phyloP scores from a whole-genome alignment of 768 basidiomycete species.

The Flagelloscypha sp. region DNA sequence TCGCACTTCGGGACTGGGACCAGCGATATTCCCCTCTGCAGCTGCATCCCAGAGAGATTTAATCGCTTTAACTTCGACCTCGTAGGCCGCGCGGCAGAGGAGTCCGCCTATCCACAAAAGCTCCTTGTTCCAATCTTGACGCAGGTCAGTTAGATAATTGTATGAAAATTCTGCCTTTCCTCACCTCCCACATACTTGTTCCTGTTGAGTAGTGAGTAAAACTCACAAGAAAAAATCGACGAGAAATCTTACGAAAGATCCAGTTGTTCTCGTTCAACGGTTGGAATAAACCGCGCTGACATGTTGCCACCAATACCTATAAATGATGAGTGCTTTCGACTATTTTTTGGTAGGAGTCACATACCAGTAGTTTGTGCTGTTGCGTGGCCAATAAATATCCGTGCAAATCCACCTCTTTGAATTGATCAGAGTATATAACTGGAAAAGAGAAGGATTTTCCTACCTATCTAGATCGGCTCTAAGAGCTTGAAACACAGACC shows the following conservation, averaged over 20 bases:
- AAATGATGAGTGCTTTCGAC: too few species aligned
- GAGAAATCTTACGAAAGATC: slow-evolving; percentile 63
- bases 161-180: slow-evolving; percentile 11
- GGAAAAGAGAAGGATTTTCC: slow-evolving; percentile 12
- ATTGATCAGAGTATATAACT: neutral
- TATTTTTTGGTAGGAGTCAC: neutral
- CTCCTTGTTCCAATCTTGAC: slow-evolving; percentile 82
- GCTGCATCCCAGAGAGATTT: slow-evolving; percentile 52
- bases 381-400: slow-evolving; percentile 88
- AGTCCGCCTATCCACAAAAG: slow-evolving; percentile 79
- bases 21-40: slow-evolving; percentile 21
- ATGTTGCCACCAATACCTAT: slow-evolving; percentile 45
- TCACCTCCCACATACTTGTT: slow-evolving; percentile 75
- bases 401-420: slow-evolving; percentile 53
- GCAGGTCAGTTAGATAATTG: slow-evolving; percentile 2
- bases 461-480: slow-evolving; percentile 82
- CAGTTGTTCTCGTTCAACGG: slow-evolving; percentile 91
- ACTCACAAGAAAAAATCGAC: neutral
- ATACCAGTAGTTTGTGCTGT: slow-evolving; percentile 87
- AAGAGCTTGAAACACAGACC: slow-evolving; percentile 81
- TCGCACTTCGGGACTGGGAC: slow-evolving; percentile 30
- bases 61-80: slow-evolving; percentile 64
- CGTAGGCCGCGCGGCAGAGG: slow-evolving; percentile 75
- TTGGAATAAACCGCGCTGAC: slow-evolving; percentile 85
- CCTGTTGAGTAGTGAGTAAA: slow-evolving; percentile 25